Evolutionary conservation across 352 stramenopile genomes (phyloP).

Genomic region (Globisporangium barbulae): DNA sequence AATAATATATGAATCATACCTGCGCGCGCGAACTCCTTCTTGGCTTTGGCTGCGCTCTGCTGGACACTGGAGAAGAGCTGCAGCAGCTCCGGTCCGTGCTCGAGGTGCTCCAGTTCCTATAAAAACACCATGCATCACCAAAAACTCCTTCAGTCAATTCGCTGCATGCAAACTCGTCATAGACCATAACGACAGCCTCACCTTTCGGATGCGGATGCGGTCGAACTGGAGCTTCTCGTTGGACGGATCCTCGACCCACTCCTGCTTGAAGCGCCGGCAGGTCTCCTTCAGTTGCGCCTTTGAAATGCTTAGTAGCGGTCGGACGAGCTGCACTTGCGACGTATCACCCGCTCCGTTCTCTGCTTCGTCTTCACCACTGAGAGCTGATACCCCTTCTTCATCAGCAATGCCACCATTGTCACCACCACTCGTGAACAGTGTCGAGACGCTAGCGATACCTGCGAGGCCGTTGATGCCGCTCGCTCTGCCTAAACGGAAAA

Average conservation of each 20-base stretch:
- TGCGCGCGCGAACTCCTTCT: slow-evolving; percentile 40
- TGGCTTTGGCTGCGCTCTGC: slow-evolving; percentile 39
- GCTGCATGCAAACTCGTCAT: background rate
- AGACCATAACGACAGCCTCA: slow-evolving; percentile 12
- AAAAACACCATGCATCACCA: too few relatives aligned
- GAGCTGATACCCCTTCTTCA: background rate
- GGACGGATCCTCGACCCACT: slow-evolving; percentile 81
- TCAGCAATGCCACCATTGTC: background rate
- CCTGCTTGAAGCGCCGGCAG: slow-evolving; percentile 62
- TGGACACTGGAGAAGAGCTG: slow-evolving; percentile 51
- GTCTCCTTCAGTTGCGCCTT: slow-evolving; percentile 68
- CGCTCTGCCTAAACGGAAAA: slow-evolving; percentile 71
- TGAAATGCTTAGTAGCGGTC: slow-evolving; percentile 54
- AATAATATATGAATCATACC: slow-evolving; percentile 22
- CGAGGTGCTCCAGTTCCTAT: slow-evolving; percentile 39
- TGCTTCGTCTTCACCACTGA: background rate
- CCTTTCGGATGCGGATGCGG: slow-evolving; percentile 81
- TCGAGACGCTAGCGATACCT: slow-evolving; percentile 44
- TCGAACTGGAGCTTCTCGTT: slow-evolving; percentile 80
- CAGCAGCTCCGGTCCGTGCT: slow-evolving; percentile 33
- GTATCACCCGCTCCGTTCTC: background rate
- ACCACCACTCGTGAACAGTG: slow-evolving; percentile 19
- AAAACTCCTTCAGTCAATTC: background rate
- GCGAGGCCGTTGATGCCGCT: slow-evolving; percentile 77
- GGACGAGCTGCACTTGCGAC: slow-evolving; percentile 32